Percentiles rank a stretch among this genome's conserved stretches.
Conservation (phyloP, 768 basidiomycete species). For the Dictyophora rubrovolvata region DNA sequence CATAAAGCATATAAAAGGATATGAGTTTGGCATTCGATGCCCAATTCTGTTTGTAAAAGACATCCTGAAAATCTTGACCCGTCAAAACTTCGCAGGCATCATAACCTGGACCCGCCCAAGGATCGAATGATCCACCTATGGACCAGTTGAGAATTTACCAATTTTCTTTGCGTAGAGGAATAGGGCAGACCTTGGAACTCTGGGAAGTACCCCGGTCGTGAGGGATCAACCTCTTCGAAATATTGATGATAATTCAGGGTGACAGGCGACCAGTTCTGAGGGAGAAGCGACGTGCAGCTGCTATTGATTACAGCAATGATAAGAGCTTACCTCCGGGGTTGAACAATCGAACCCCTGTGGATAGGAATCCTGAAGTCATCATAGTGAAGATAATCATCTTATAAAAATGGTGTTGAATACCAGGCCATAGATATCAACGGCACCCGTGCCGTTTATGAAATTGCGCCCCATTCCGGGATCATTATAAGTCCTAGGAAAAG, state of each 20-base stretch:
- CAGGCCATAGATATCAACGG: constrained; percentile 62
- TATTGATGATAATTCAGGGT: constrained; percentile 54
- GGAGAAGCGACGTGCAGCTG: not conserved
- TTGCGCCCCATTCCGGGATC: constrained; percentile 49
- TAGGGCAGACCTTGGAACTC: constrained; percentile 24
- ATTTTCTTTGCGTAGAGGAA: not conserved
- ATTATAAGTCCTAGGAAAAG: constrained; percentile 42
- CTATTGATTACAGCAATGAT: not conserved
- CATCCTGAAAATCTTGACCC: constrained; percentile 64
- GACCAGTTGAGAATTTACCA: constrained; percentile 24
- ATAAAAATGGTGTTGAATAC: constrained; percentile 3
- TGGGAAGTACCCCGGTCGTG: constrained; percentile 63
- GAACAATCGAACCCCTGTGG: constrained; percentile 79
- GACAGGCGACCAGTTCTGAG: constrained; percentile 51
- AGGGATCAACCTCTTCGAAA: constrained; percentile 37
- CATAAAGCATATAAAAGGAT: constrained; percentile 80
- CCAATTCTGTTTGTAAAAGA: constrained; percentile 72
- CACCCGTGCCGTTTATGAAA: constrained; percentile 66
- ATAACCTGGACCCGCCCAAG: constrained; percentile 55
- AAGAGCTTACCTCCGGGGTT: constrained; percentile 32
- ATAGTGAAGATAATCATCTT: constrained; percentile 22
- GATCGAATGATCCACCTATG: constrained; percentile 71
- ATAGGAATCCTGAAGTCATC: constrained; percentile 54
- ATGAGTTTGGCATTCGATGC: constrained; percentile 75
- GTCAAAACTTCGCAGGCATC: constrained; percentile 54